Evolutionary conservation across 2,329 filamentous ascomycete species (phyloP).

Genomic region (Penicillium brevicompactum): DNA sequence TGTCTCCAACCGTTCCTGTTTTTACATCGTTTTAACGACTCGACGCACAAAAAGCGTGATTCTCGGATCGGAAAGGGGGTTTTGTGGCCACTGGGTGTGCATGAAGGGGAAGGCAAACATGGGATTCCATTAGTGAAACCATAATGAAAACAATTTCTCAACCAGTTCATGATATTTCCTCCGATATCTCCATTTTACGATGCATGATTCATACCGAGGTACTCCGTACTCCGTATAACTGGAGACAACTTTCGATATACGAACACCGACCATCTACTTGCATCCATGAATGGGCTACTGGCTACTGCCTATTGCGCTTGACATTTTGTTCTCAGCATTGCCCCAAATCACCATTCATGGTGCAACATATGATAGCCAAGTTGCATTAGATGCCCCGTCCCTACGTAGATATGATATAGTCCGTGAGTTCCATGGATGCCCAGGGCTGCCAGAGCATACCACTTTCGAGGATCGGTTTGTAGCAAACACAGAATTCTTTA

Average conservation of each 20-base stretch:
- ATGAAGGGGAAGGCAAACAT: conserved; percentile 32
- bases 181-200: conserved; percentile 3
- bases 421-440: too few relatives aligned
- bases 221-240: neutral
- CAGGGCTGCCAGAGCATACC: too few relatives aligned
- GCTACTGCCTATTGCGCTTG: too few relatives aligned
- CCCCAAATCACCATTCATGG: too few relatives aligned
- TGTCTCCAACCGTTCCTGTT: conserved; percentile 24
- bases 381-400: too few relatives aligned
- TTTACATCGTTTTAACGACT: conserved; percentile 30
- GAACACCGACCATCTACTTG: too few relatives aligned
- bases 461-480: too few relatives aligned
- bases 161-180: conserved; percentile 9
- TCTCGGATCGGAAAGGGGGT: conserved; percentile 28
- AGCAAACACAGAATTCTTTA: too few relatives aligned
- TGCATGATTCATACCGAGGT: neutral
- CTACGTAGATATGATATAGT: too few relatives aligned
- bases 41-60: conserved; percentile 28
- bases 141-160: conserved; percentile 34
- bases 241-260: neutral
- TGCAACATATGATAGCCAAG: too few relatives aligned
- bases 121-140: conserved; percentile 30
- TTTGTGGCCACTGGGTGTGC: conserved; percentile 25
- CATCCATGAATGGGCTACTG: too few relatives aligned
- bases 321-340: too few relatives aligned